These are phyloP conservation scores for Salix viminalis DNA, from an alignment of 345 rosid genomes.

Conservation along the genomic window DNA sequence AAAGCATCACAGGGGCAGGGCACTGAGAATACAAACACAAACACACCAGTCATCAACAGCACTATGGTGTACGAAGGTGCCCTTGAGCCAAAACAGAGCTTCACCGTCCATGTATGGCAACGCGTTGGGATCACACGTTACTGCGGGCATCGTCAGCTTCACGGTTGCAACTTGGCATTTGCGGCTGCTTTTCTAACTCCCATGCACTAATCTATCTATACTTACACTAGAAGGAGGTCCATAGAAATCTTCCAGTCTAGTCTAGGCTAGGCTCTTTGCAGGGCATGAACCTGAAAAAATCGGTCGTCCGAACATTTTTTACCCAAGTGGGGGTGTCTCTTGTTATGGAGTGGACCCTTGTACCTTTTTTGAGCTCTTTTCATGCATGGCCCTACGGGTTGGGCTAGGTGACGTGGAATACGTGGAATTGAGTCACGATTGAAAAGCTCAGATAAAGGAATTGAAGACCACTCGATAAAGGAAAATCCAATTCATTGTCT, in stretches of 20 bases:
- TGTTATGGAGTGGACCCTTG: not conserved
- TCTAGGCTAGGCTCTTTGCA: not conserved
- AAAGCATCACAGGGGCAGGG: conserved; percentile 56
- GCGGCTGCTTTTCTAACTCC: conserved; percentile 35
- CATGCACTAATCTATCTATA: not conserved
- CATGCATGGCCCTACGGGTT: not conserved
- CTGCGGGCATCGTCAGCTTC: conserved; percentile 18
- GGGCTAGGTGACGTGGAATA: conserved; percentile 31
- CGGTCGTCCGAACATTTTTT: not conserved
- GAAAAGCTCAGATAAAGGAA: conserved; percentile 21
- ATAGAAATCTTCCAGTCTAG: not conserved
- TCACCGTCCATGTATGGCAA: conserved; percentile 30
- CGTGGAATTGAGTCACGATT: conserved; percentile 31
- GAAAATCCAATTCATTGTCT: too few species aligned
- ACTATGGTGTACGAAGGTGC: conserved; percentile 75
- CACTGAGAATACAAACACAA: conserved; percentile 7
- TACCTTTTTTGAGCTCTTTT: not conserved
- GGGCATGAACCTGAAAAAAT: not conserved
- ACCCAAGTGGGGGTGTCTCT: conserved; percentile 1
- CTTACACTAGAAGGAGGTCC: not conserved
- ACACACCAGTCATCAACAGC: conserved; percentile 19
- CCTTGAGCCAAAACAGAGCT: conserved; percentile 40
- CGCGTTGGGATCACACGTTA: conserved; percentile 21
- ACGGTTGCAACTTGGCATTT: conserved; percentile 40
- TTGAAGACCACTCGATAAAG: not conserved